phyloP scores from a whole-genome alignment of 331 rosid genomes.

The Cydonia oblonga region DNA sequence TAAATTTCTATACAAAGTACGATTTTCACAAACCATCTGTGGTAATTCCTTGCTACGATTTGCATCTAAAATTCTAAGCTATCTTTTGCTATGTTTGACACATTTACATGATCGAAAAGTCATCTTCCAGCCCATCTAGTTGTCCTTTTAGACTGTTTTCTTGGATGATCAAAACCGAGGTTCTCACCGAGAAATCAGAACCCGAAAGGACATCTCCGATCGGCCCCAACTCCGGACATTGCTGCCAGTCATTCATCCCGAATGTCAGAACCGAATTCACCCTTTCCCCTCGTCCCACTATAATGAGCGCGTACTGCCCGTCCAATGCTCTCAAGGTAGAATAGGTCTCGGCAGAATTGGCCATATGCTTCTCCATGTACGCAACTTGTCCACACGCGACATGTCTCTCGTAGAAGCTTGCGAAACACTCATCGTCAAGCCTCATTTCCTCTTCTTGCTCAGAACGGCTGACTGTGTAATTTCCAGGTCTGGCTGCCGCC shows the following conservation, averaged over 20 bases:
- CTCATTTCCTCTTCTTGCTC: constrained; percentile 58
- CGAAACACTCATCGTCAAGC: constrained; percentile 69
- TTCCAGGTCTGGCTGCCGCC: constrained; percentile 35
- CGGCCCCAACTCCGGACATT: constrained; percentile 84
- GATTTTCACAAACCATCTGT: constrained; percentile 16
- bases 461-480: constrained; percentile 25
- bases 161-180: constrained; percentile 77
- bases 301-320: constrained; percentile 65
- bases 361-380: constrained; percentile 69
- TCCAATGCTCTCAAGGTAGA: constrained; percentile 56
- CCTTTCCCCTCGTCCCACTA: constrained; percentile 77
- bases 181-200: constrained; percentile 50
- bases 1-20: constrained; percentile 27
- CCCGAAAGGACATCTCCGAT: constrained; percentile 91
- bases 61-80: constrained; percentile 36
- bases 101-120: constrained; percentile 61
- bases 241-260: constrained; percentile 98
- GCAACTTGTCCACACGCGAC: constrained; percentile 45
- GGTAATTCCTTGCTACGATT: constrained; percentile 26
- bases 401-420: constrained; percentile 57
- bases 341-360: constrained; percentile 70
- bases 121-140: constrained; percentile 88
- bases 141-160: constrained; percentile 63
- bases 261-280: constrained; percentile 59
- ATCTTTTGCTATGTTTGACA: constrained; percentile 10